A percentile compares a stretch with the other conserved stretches of the same genome.
Conservation (phyloP, 148 eudicot species). For the Rhododendron mucronatum region DNA sequence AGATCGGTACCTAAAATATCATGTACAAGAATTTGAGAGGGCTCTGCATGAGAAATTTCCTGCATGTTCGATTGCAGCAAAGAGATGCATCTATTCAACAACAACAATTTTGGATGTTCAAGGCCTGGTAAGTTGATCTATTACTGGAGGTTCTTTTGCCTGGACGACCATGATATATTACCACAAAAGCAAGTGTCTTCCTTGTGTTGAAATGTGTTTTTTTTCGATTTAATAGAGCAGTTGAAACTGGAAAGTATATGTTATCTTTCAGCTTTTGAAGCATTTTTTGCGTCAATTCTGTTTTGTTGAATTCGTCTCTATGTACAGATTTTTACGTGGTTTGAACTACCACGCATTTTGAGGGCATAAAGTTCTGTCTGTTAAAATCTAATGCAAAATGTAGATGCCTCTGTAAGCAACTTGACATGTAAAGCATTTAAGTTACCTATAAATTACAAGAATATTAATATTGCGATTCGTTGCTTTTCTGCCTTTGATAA, state of each 20-base stretch:
- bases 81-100: conserved; percentile 54
- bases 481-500: neutral
- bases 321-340: neutral
- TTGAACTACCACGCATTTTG: neutral
- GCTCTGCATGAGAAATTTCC: conserved; percentile 71
- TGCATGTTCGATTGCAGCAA: conserved; percentile 83
- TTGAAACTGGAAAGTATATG: neutral
- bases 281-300: neutral
- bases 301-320: neutral
- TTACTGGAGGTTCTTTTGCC: neutral
- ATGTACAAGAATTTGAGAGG: conserved; percentile 80
- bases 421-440: neutral
- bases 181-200: neutral
- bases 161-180: neutral
- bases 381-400: neutral
- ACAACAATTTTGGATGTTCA: conserved; percentile 85
- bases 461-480: neutral
- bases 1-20: conserved; percentile 69
- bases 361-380: neutral
- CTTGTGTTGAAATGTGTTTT: neutral
- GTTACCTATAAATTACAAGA: neutral
- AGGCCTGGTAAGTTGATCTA: conserved; percentile 53
- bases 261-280: neutral
- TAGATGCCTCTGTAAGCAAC: neutral
- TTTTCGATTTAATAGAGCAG: neutral